Evolutionary conservation across 495 filamentous ascomycete species (phyloP).

Genomic region (Xanthoparmelia taractica): DNA sequence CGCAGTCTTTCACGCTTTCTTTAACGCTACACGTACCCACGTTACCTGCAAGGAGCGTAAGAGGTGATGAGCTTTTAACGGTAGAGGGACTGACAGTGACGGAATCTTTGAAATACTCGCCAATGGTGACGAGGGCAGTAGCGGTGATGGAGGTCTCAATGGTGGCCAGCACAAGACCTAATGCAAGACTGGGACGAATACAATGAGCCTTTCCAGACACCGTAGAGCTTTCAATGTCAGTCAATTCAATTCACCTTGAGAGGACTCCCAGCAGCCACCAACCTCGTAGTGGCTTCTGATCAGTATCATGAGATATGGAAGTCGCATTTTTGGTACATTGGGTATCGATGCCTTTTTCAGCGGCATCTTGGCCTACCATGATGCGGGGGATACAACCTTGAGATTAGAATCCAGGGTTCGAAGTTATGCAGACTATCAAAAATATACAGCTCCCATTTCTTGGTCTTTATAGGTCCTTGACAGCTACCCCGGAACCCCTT

Average conservation of each 20-base stretch:
- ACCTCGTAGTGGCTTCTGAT: slow-evolving; percentile 12
- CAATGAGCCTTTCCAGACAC: background rate
- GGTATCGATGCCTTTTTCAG: background rate
- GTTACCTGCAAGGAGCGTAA: slow-evolving; percentile 5
- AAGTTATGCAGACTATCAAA: no score
- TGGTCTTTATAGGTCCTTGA: no score
- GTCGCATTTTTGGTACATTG: background rate
- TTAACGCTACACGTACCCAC: slow-evolving; percentile 17
- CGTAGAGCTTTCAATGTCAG: background rate
- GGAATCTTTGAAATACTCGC: slow-evolving; percentile 10
- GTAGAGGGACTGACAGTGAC: slow-evolving; percentile 8
- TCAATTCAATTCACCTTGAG: background rate
- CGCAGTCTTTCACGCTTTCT: background rate
- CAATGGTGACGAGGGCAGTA: slow-evolving; percentile 18
- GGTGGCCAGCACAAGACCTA: slow-evolving; percentile 15
- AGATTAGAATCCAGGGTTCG: slow-evolving; percentile 29
- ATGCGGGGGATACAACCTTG: background rate
- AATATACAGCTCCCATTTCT: no score
- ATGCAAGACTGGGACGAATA: background rate
- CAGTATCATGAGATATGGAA: slow-evolving; percentile 6
- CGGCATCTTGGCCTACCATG: slow-evolving; percentile 3
- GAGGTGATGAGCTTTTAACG: background rate
- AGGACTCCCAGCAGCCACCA: slow-evolving; percentile 12
- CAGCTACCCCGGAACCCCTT: no score
- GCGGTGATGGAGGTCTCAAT: slow-evolving; percentile 17